Conservation (phyloP, 176 grass and related monocot genomes). For the Avena atlantica region DNA sequence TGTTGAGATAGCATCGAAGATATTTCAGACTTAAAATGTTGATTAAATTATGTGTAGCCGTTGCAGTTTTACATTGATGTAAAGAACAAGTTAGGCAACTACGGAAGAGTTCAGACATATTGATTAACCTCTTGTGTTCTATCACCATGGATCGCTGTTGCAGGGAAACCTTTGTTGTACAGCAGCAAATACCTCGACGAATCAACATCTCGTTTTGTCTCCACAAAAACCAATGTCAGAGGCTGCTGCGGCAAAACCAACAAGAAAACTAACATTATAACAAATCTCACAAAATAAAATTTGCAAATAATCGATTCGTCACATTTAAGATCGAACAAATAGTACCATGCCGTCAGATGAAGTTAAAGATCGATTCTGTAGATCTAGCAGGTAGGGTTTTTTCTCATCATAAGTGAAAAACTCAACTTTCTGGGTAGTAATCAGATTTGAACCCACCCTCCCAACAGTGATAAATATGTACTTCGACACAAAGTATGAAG, state of each 20-base stretch:
- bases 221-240: conserved; percentile 90
- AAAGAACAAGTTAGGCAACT: not conserved
- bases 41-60: not conserved
- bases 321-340: not conserved
- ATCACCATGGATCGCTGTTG: conserved; percentile 85
- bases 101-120: not conserved
- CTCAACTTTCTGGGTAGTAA: conserved; percentile 71
- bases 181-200: conserved; percentile 57
- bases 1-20: too few species aligned
- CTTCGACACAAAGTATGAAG: conserved; percentile 75
- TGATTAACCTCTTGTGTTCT: conserved; percentile 42
- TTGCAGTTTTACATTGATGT: not conserved
- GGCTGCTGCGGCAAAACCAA: conserved; percentile 51
- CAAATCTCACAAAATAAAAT: not conserved
- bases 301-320: not conserved
- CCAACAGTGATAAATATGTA: conserved; percentile 88
- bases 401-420: conserved; percentile 70
- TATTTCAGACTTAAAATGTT: not conserved
- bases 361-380: conserved; percentile 50
- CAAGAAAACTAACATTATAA: conserved; percentile 28
- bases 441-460: conserved; percentile 82
- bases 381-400: conserved; percentile 60
- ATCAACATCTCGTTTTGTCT: conserved; percentile 87
- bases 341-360: conserved; percentile 58
- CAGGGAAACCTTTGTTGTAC: conserved; percentile 63